Conservation (phyloP, 768 basidiomycete genomes). For the Pulveroboletus sp. region DNA sequence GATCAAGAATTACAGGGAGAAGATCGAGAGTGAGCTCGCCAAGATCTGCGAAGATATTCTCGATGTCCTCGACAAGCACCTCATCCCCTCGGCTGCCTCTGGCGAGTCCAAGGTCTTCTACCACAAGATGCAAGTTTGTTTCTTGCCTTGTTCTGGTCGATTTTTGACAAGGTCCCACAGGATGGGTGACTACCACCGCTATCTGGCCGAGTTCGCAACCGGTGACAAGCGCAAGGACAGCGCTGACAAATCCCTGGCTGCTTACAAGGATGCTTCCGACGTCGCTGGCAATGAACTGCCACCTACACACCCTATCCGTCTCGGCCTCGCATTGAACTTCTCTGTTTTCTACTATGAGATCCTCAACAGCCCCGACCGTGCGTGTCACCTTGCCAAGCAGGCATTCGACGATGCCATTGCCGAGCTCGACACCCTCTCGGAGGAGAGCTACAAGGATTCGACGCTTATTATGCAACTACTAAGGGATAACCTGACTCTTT, state of each 20-base stretch:
- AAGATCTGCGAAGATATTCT: conserved; percentile 99
- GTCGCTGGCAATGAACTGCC: conserved; percentile 95
- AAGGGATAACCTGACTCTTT: conserved; percentile 95
- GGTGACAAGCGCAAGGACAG: conserved; percentile 97
- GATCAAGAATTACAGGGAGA: conserved; percentile 98
- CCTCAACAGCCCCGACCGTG: conserved; percentile 96
- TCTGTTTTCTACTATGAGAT: conserved; percentile 99
- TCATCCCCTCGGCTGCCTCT: conserved; percentile 92
- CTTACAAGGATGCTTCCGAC: conserved; percentile 96
- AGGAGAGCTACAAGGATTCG: conserved; percentile 99
- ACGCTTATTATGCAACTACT: conserved; percentile 96
- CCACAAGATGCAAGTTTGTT: conserved; percentile 85
- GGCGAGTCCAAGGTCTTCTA: conserved; percentile 99
- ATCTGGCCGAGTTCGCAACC: conserved; percentile 97
- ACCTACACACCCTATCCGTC: conserved; percentile 95
- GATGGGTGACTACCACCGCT: conserved; percentile 99
- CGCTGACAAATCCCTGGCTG: conserved; percentile 95
- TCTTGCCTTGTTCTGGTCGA: not conserved
- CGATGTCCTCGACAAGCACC: conserved; percentile 94
- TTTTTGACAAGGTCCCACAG: conserved; percentile 37
- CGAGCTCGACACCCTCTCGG: conserved; percentile 96
- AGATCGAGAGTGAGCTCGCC: conserved; percentile 94
- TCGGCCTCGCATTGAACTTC: conserved; percentile 98
- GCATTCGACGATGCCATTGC: conserved; percentile 99
- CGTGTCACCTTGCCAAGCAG: conserved; percentile 98